A percentile compares a stretch with the other conserved stretches of the same genome.
Evolutionary conservation across 441 rosid genomes (phyloP).

Genomic region (Brassica balearica): DNA sequence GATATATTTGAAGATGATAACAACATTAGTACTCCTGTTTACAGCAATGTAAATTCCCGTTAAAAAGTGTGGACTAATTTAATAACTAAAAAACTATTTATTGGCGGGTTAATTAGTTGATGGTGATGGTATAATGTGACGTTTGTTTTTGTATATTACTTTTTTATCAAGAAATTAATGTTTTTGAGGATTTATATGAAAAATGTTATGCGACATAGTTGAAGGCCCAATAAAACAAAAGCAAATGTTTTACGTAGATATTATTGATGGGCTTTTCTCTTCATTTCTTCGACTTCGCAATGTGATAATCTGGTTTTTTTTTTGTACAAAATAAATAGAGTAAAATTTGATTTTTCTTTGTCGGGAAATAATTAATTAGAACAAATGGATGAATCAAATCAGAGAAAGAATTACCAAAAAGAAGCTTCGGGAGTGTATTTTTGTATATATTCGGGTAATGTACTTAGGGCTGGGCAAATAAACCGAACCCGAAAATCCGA

Average conservation of each 20-base stretch:
- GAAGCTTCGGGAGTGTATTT: slow-evolving; percentile 47
- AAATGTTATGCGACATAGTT: no score
- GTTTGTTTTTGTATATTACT: slow-evolving; percentile 10
- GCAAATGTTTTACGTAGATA: no score
- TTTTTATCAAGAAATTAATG: background rate
- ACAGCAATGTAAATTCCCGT: slow-evolving; percentile 7
- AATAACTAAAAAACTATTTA: slow-evolving; percentile 7
- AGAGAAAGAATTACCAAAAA: slow-evolving; percentile 34
- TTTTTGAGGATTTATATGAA: no score
- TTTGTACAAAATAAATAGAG: no score
- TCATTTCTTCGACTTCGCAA: no score
- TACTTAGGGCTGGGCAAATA: background rate
- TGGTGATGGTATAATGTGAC: slow-evolving; percentile 39
- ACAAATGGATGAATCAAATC: background rate
- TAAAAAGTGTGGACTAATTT: slow-evolving; percentile 34
- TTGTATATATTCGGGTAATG: slow-evolving; percentile 35
- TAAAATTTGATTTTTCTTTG: no score
- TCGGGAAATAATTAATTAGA: no score
- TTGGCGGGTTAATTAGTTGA: slow-evolving; percentile 44
- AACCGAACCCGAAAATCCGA: no score
- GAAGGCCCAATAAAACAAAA: no score
- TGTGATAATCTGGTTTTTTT: no score
- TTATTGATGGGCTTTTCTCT: no score
- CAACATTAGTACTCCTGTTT: background rate
- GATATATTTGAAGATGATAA: slow-evolving; percentile 56